Evolutionary conservation across 768 basidiomycete genomes (phyloP), one percentile per base, ranked within the genome.

Genomic region (Lentinula sp.): DNA sequence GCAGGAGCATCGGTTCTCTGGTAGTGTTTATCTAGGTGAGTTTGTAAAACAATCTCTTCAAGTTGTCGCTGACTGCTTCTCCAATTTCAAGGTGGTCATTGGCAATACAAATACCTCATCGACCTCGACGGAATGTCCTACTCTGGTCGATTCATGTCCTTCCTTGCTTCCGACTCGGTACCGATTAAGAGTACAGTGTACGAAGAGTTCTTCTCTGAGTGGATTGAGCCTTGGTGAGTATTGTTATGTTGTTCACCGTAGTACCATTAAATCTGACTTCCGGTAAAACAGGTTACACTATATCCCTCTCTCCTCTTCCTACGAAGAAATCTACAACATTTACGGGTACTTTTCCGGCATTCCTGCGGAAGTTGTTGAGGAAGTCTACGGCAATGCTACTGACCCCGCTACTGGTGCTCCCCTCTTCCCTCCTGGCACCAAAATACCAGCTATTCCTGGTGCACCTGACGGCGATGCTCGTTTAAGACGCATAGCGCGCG

Each of bases 261-360:
- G 37, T 23, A 1, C 1, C 8, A 37, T 28, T 43, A 6, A 52
- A 16, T 15, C 16, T 39, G 12, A 9, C 2, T n/a, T 4, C 1
- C 13, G 49, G 74, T 86, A 83, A 0, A 90, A 59, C 95, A 93
- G 93, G 95, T 79, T 98, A 28, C 96, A 99, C 74, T 99, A 85
- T 70, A 95, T 99, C 65, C 96, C 96, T 0, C 74, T 99, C 37
- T 94, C 94, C 0, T 80, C 88, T 43, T 81, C 86, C 3, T 98
- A 98, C 73, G 75, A 81, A 49, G 96, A 99, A 74, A 86, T 99
- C 56, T 97, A 98, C 77, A 95, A 98, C 70, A 83, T 98, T 59
- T 85, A 91, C 67, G 83, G 93, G 2, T 99, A 88, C 79, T 98
- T 98, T 77, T 93, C 92, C 0, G 95, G 96, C 0, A 85, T 91